Conservation (phyloP, 2,329 filamentous ascomycete genomes). For the Epichloe gansuensis region DNA sequence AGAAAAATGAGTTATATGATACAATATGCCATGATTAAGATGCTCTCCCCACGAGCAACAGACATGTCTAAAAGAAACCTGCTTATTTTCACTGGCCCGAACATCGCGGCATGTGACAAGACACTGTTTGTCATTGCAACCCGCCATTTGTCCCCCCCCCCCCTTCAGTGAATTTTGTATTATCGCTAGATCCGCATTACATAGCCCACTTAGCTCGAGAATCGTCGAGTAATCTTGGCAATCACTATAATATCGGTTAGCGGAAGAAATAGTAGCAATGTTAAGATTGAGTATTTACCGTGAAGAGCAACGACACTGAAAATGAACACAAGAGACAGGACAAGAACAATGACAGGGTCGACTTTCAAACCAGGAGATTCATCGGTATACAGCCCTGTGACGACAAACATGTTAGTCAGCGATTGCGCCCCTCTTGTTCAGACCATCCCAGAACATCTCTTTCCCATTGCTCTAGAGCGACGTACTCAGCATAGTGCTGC, state of each 20-base stretch:
- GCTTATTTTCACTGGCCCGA: background rate
- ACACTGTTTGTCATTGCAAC: background rate
- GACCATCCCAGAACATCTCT: too few relatives aligned
- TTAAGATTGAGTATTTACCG: constrained; percentile 11
- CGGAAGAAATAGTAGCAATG: background rate
- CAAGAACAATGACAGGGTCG: constrained; percentile 92
- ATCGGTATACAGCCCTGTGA: constrained; percentile 81
- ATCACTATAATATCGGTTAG: constrained; percentile 49
- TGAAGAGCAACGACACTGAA: constrained; percentile 96
- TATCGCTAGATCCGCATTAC: background rate
- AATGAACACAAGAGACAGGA: constrained; percentile 94
- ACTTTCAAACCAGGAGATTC: constrained; percentile 96
- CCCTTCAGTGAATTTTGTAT: background rate
- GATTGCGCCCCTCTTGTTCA: background rate
- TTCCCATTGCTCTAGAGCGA: constrained; percentile 31
- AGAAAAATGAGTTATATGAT: background rate
- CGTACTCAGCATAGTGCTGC: constrained; percentile 95
- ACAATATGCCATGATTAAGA: background rate
- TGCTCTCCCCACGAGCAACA: background rate
- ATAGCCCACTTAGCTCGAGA: constrained; percentile 44
- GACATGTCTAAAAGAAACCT: background rate
- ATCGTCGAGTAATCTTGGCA: constrained; percentile 85
- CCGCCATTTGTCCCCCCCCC: background rate
- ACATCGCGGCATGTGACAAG: background rate
- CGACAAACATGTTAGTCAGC: constrained; percentile 8